phyloP scores from a whole-genome alignment of 495 filamentous ascomycete species.

The Penicillium ucsense region DNA sequence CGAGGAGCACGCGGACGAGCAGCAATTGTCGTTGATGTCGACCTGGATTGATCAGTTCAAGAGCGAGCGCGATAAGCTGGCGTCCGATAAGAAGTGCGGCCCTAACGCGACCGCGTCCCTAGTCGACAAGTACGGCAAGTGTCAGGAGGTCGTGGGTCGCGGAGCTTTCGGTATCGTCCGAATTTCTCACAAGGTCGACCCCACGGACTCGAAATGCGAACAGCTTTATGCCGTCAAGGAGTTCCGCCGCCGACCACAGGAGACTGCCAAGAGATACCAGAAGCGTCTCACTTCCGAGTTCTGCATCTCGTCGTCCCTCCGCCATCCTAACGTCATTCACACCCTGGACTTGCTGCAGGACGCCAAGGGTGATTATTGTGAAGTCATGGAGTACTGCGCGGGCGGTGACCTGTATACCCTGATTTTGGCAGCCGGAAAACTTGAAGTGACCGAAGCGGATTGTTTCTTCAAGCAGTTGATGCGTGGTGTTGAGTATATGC shows the following conservation, averaged over 20 bases:
- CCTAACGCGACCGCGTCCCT: slow-evolving; percentile 71
- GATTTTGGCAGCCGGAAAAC: slow-evolving; percentile 81
- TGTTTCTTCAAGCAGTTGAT: slow-evolving; percentile 99
- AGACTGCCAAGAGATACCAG: slow-evolving; percentile 93
- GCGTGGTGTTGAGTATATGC: slow-evolving; percentile 98
- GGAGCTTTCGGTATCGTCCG: slow-evolving; percentile 96
- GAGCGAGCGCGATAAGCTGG: slow-evolving; percentile 70
- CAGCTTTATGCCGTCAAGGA: slow-evolving; percentile 98
- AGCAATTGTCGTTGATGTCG: slow-evolving; percentile 86
- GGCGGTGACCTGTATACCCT: slow-evolving; percentile 95
- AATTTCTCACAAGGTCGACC: slow-evolving; percentile 93
- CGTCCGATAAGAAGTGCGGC: slow-evolving; percentile 65
- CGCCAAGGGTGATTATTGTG: slow-evolving; percentile 95
- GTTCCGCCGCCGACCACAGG: slow-evolving; percentile 87
- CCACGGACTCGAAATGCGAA: slow-evolving; percentile 67
- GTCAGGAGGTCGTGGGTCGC: slow-evolving; percentile 94
- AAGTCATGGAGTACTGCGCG: slow-evolving; percentile 99
- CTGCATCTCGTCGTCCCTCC: slow-evolving; percentile 93
- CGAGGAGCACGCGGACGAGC: slow-evolving; percentile 53
- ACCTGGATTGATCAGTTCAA: slow-evolving; percentile 93
- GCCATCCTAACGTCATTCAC: slow-evolving; percentile 97
- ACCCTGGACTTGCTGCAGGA: slow-evolving; percentile 92
- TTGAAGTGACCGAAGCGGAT: slow-evolving; percentile 90
- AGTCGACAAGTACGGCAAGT: slow-evolving; percentile 97
- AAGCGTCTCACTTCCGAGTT: slow-evolving; percentile 98